Conservation (phyloP, 108 stramenopile species). For the Fistulifera solaris region DNA sequence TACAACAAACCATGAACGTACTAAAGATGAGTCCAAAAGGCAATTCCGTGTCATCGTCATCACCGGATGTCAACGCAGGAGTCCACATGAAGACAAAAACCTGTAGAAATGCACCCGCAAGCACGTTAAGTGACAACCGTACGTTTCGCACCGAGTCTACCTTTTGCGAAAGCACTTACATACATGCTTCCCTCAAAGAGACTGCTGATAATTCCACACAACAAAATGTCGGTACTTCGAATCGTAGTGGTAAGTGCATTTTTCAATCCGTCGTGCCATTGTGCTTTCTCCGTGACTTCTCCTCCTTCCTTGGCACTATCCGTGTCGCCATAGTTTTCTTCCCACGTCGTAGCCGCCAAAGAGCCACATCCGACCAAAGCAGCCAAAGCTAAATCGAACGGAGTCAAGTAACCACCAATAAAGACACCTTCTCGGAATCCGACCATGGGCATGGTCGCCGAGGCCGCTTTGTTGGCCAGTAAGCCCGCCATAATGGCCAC, state of each 20-base stretch:
- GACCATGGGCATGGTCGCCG: conserved; percentile 21
- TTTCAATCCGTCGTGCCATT: conserved; percentile 47
- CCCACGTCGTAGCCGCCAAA: conserved; percentile 72
- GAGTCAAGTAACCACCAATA: conserved; percentile 82
- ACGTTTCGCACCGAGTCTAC: neutral
- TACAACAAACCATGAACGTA: conserved; percentile 92
- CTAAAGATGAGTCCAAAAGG: conserved; percentile 93
- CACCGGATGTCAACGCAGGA: conserved; percentile 50
- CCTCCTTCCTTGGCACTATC: conserved; percentile 10
- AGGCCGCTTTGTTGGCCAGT: conserved; percentile 72
- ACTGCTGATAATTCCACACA: conserved; percentile 77
- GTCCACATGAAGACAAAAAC: conserved; percentile 98
- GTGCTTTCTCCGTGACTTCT: conserved; percentile 5
- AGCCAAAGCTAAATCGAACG: conserved; percentile 86
- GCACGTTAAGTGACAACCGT: conserved; percentile 3
- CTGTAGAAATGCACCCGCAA: too few species aligned
- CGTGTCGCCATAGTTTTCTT: conserved; percentile 89
- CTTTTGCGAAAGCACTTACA: too few species aligned
- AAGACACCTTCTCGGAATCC: conserved; percentile 25
- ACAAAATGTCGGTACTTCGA: conserved; percentile 57
- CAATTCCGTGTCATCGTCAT: conserved; percentile 35
- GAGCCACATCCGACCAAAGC: conserved; percentile 67
- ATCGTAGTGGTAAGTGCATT: conserved; percentile 49
- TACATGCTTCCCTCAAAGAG: conserved; percentile 79
- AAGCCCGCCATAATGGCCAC: conserved; percentile 92